Evolutionary conservation across 257 asterid species (phyloP).

Genomic region (Nemophila menziesii): DNA sequence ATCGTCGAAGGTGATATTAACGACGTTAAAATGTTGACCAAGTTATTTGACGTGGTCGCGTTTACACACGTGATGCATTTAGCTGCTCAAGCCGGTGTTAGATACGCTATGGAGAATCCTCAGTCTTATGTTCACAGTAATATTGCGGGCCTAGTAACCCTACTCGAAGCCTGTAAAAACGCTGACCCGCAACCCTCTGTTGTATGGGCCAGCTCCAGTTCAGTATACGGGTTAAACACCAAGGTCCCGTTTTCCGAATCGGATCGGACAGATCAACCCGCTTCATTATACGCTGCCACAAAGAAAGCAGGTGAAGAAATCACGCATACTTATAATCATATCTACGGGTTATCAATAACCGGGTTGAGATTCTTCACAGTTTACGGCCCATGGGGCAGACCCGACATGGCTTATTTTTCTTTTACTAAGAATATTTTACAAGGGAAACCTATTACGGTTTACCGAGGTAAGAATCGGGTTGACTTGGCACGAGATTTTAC

Average conservation of each 20-base stretch:
- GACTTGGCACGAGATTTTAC: conserved; percentile 78
- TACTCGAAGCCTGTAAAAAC: conserved; percentile 45
- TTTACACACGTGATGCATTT: conserved; percentile 74
- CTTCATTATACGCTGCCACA: conserved; percentile 70
- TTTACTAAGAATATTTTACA: conserved; percentile 49
- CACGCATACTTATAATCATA: conserved; percentile 58
- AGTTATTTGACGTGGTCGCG: conserved; percentile 39
- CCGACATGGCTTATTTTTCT: conserved; percentile 81
- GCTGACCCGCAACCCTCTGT: conserved; percentile 53
- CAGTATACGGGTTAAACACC: conserved; percentile 64
- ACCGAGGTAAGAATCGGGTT: conserved; percentile 61
- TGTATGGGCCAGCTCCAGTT: conserved; percentile 86
- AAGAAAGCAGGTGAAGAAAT: conserved; percentile 74
- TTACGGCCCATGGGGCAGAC: conserved; percentile 79
- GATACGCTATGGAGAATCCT: conserved; percentile 75
- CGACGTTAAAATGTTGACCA: conserved; percentile 38
- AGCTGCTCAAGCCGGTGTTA: conserved; percentile 82
- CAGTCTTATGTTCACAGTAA: conserved; percentile 59
- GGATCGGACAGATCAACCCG: conserved; percentile 71
- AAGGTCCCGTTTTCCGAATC: conserved; percentile 61
- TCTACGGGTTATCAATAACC: conserved; percentile 64
- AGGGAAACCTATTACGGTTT: conserved; percentile 54
- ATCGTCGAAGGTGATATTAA: conserved; percentile 53
- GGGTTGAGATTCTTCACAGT: conserved; percentile 73
- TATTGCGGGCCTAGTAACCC: conserved; percentile 66